Percentiles rank a stretch among this genome's conserved stretches.
phyloP scores from a whole-genome alignment of 345 rosid genomes.

The rapeseed (Brassica napus) region Da-Ae NC_063440.1:26394501-26395000 shows the following conservation, averaged over 20 bases:
- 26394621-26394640: background rate
- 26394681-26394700: background rate
- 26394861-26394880: background rate
- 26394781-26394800: background rate
- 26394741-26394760: background rate
- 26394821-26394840: background rate
- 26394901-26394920: background rate
- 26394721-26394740: background rate
- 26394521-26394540: background rate
- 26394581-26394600: background rate
- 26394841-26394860: background rate
- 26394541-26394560: background rate
- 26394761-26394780: no score
- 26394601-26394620: background rate
- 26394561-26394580: background rate
- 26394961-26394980: constrained; percentile 24
- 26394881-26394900: background rate
- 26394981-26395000: constrained; percentile 18
- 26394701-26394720: background rate
- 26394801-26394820: background rate
- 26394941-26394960: background rate
- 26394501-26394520: background rate
- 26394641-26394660: no score
- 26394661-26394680: background rate
- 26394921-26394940: background rate